Conservation (phyloP, 768 basidiomycete genomes). For the Mycena belliarum region DNA sequence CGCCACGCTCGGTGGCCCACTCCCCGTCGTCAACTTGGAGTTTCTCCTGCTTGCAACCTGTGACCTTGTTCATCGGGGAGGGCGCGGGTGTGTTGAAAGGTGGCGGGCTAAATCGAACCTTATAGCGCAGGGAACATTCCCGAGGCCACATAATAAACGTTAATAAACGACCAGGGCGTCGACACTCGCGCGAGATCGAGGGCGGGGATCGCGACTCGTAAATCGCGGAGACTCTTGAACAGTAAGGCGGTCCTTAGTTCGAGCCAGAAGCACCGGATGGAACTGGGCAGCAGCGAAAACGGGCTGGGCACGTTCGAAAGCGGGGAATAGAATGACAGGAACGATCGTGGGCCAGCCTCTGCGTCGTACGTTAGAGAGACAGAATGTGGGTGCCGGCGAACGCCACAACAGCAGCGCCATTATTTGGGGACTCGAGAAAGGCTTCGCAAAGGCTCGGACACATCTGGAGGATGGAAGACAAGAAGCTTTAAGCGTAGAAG, state of each 20-base stretch:
- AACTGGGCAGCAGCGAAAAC: too few relatives aligned
- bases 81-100: neutral
- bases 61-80: neutral
- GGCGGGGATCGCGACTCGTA: neutral
- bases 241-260: neutral
- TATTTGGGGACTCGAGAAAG: neutral
- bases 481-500: neutral
- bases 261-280: slow-evolving; percentile 2
- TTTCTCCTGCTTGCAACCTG: neutral
- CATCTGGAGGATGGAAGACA: neutral
- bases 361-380: neutral
- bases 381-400: neutral
- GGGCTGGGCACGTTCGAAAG: neutral
- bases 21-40: neutral
- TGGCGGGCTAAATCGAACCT: neutral
- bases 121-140: neutral
- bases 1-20: neutral
- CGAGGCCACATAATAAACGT: slow-evolving; percentile 5
- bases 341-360: neutral
- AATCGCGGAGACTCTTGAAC: neutral
- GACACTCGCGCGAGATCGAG: neutral
- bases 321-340: neutral
- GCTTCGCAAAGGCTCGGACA: neutral
- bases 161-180: neutral
- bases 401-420: neutral